Evolutionary conservation across 805 yeast genomes (phyloP), one percentile per base, ranked within the genome.

Genomic region (Spathaspora hagerdaliae): DNA sequence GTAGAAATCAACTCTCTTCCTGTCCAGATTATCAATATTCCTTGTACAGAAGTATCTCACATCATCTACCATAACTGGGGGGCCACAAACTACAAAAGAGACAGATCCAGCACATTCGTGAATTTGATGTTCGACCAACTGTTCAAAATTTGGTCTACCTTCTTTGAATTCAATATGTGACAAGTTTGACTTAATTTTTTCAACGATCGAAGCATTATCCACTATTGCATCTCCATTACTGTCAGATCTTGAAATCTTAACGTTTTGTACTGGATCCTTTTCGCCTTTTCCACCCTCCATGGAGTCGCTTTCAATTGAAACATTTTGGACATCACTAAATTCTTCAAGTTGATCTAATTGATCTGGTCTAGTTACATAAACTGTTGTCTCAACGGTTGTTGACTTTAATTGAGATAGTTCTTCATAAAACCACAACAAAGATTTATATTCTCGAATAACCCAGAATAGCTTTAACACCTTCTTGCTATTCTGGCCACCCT

Each of bases 221-320:
- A 11, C 12, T 64, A 81, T 26, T 81, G 81, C 67, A 83, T 95
- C 53, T 74, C 90, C 41, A 96, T 19, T 19, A 96, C 4, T 91
- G 97, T 69, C 87, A 85, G 60, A 9, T 9, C 5, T 29, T 29
- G 32, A 29, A 29, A 11, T 29, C 12, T 11, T 29, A 11, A 29
- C 32, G 9, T 5, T 9, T 35, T 35, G 37, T 19, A 10, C 13
- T n/a, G 37, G 9, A 9, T 6, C 3, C 37, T 29, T 29, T 36
- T 19, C n/a, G 11, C 27, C 19, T 36, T 31, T 36, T 36, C 39
- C 24, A 19, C 15, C 11, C 9, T 6, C 27, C 31, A 7, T 11
- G n/a, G 0, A 86, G 84, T 48, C 82, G 62, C 6, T 74, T 72
- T 29, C 61, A 2, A 24, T 13, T 9, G 36, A 11, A 8, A 38